Base-by-base conservation (phyloP, 2,329 filamentous ascomycete genomes). In the Cadophora malorum region DNA sequence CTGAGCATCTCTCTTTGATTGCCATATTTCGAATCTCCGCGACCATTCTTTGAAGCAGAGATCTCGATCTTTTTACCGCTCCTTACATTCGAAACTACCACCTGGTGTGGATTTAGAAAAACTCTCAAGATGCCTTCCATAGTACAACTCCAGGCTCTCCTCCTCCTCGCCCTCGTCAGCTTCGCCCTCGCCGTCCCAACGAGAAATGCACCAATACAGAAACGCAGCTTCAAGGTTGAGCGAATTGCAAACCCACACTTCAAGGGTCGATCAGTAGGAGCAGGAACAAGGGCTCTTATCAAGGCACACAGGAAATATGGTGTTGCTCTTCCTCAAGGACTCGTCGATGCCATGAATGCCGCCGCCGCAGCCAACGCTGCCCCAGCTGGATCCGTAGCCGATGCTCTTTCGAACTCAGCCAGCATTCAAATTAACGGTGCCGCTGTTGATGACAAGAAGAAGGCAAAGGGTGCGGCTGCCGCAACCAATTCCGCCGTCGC, bases 301-400 rank as follows among this genome's bases (percentile, higher is more conserved):
- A 91, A 87, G 79, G 87, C 90, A 19, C 90, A 91, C 77, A 80
- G 83, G 73, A 94, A 94, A 78, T 93, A 85, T 78, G 84, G 86
- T 70, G 84, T 90, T 79, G 79, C 80, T 47, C 79, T 85, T 56
- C 79, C 83, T 2, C 73, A 80, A 1, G 79, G 79, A 8, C 76
- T 85, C 63, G 74, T 82, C 62, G 81, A 80, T 38, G 78, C 78
- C 21, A 70, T 76, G 72, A 71, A 71, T n/a, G 63, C 69, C 1
- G 67, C 67, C 31, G 67, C 65, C n/a, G 63, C 47, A 62, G 61
- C 55, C 2, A 12, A 60, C 23, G 21, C 61, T 33, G 50, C 63
- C 21, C 63, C 61, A n/a, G 49, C 61, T 19, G 55, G 49, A 47
- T 58, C 50, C n/a, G 53, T 61, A 1, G 56, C 59, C 21, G 68